Evolutionary conservation across 257 asterid genomes (phyloP), one percentile per base, ranked within the genome.

Genomic region (Misopates orontium): DNA sequence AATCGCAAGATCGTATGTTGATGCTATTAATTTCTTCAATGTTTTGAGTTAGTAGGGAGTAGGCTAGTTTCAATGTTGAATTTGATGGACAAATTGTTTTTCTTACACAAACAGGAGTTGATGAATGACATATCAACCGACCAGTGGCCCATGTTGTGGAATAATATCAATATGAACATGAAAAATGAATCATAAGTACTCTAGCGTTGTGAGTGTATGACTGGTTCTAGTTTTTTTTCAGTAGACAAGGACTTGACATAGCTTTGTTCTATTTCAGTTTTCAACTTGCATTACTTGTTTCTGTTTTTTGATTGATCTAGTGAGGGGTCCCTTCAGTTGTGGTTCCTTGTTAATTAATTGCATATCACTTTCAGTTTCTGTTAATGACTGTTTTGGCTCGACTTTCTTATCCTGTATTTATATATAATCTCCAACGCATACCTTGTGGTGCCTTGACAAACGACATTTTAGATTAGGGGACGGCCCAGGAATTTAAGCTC

Each of bases 61-160:
- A 3, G 8, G 42, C 42, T 36, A 36, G 42, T 36, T 68, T 50
- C 50, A n/a, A 13, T 22, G 68, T 72, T 50, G 69, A 67, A 62
- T 59, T 28, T 67, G 72, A 72, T 65, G n/a, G 50, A n/a, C 19
- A 5, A 10, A 7, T 47, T 39, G 63, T 21, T 20, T 60, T 42
- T 42, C 17, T 60, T 20, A 4, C 54, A 41, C 16, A 42, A 41
- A 9, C 59, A 54, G 63, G 31, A 49, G 19, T 17, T 19, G 22
- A 61, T 12, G 66, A 62, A 61, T 36, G 73, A 71, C 77, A 60
- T 4, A 15, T 42, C 66, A 75, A 76, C 80, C 73, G 54, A 58
- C 76, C 76, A 28, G 3, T 28, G 7, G 36, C 36, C 36, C 36
- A 56, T 32, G 52, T 52, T 13, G 50, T 55, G 66, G 65, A 60